Base-by-base conservation (phyloP, 371 early-diverging fungal species). In the Batrachochytrium dendrobatidis region DNA sequence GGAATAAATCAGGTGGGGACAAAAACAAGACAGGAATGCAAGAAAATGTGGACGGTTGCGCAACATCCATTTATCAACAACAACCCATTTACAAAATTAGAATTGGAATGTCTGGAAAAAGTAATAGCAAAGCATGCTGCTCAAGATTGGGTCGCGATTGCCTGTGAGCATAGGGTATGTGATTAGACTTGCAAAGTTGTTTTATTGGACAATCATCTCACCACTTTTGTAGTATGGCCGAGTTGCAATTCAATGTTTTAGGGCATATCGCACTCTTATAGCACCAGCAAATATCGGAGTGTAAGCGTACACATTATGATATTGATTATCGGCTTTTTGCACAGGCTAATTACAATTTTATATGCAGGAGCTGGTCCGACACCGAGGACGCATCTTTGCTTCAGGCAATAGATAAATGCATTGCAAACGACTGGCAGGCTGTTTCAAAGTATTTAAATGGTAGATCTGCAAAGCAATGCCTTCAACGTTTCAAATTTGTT, bases 161-260 rank as follows among this genome's bases (percentile, higher is more conserved):
- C 87, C 0, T 49, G 64, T 7, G 76, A 77, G 30, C 67, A 84
- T 12, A 62, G 61, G 53, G 48, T 73, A 60, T 24, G 69, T 62
- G 51, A 63, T n/a, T 65, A 55, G 70, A 68, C 65, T 65, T 66
- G 34, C 26, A 4, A 15, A 33, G 10, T 1, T 34, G 24, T 25
- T n/a, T n/a, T 32, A 34, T 1, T 2, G 8, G 30, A 52, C 29
- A 57, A 3, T 33, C 31, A 32, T 17, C 29, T 44, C 1, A 1
- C 2, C 26, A 53, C 62, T 34, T 45, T 58, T 73, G 45, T 63
- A 73, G 30, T 87, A 87, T 33, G 84, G 84, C 55, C 73, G 91
- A 32, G 87, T 90, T 0, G 84, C 87, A 2, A 76, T 84, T 8
- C 88, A 89, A 58, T 93, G 94, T 67, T 90, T 91, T 63, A 76